Percentiles rank a stretch among this genome's conserved stretches.
Evolutionary conservation across 495 filamentous ascomycete species (phyloP).

Genomic region (Aspergillus affinis): DNA sequence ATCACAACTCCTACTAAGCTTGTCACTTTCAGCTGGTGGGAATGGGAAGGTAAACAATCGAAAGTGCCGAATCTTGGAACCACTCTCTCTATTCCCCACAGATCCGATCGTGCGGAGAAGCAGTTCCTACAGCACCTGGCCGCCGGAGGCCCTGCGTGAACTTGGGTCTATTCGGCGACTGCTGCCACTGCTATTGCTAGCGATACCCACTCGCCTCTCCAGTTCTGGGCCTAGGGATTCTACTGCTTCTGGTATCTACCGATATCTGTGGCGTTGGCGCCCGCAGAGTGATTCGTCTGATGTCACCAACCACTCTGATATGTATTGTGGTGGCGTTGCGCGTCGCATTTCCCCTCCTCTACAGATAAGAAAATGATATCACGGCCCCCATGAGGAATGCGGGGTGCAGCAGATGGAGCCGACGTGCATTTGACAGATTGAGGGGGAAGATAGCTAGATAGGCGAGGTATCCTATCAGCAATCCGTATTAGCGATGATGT

Average conservation of each 20-base stretch:
- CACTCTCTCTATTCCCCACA: slow-evolving; percentile 21
- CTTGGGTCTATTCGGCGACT: not conserved
- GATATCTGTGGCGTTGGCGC: not conserved
- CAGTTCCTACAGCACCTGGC: slow-evolving; percentile 5
- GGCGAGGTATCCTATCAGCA: slow-evolving; percentile 2
- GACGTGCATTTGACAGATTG: slow-evolving; percentile 6
- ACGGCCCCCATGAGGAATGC: not conserved
- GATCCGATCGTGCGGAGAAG: slow-evolving; percentile 25
- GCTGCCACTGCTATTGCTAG: not conserved
- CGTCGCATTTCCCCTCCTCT: not conserved
- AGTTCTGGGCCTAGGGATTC: not conserved
- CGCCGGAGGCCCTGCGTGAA: not conserved
- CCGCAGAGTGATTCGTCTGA: not conserved
- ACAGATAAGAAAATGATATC: slow-evolving; percentile 3
- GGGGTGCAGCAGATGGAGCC: slow-evolving; percentile 6
- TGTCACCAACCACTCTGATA: not conserved
- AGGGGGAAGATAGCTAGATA: not conserved
- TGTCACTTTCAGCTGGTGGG: not conserved
- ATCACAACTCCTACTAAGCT: not conserved
- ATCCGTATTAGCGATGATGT: not conserved
- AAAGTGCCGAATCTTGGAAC: not conserved
- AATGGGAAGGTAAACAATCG: not conserved
- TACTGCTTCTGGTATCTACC: not conserved
- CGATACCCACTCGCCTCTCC: not conserved
- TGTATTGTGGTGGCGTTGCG: not conserved